Evolutionary conservation across 768 basidiomycete species (phyloP).

Genomic region (Daedaleopsis nitida): DNA sequence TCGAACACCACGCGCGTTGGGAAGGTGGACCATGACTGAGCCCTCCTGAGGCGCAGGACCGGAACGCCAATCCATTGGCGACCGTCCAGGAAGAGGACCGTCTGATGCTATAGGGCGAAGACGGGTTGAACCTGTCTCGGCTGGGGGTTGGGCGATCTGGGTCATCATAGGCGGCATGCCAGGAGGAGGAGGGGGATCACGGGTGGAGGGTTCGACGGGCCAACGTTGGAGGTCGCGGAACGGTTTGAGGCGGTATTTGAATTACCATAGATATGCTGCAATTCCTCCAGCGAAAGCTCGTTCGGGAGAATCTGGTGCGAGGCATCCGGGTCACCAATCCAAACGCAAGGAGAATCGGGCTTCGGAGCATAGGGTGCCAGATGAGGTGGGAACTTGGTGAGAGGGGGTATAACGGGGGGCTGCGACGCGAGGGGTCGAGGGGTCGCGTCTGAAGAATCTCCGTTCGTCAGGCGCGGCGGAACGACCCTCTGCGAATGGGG

Average conservation of each 20-base stretch:
- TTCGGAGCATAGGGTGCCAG: neutral
- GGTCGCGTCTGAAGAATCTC: constrained; percentile 1
- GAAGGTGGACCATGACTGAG: neutral
- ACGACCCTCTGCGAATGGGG: constrained; percentile 10
- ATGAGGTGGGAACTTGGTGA: neutral
- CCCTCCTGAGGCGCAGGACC: constrained; percentile 6
- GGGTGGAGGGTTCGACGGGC: neutral
- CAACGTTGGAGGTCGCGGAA: neutral
- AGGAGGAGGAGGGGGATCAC: neutral
- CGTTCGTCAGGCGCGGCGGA: constrained; percentile 5
- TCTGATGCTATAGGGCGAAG: neutral
- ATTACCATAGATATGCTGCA: neutral
- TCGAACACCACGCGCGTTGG: neutral
- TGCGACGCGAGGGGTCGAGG: neutral
- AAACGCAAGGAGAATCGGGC: neutral
- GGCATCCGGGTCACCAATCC: neutral
- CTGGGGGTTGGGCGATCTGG: neutral
- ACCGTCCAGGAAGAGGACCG: neutral
- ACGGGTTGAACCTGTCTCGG: constrained; percentile 6
- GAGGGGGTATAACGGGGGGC: neutral
- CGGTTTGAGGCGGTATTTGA: neutral
- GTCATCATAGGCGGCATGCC: neutral
- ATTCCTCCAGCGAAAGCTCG: neutral
- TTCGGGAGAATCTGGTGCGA: neutral
- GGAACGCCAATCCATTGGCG: neutral